Percentiles rank a stretch among this genome's conserved stretches.
Evolutionary conservation across 164 flowering plant species (phyloP).

Genomic region (Kingdonia uniflora): DNA sequence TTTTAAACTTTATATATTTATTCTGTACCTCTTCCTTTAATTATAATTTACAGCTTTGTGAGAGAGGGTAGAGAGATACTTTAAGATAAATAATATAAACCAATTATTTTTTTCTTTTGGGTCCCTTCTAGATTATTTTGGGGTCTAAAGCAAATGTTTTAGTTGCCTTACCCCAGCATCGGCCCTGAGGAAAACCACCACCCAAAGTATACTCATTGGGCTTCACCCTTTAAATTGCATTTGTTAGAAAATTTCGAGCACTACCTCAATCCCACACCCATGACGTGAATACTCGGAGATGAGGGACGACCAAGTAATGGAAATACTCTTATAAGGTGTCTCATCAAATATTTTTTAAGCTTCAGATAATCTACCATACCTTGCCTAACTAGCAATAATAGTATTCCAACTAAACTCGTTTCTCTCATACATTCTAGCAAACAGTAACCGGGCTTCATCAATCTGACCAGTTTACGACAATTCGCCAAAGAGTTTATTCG

Average conservation of each 20-base stretch:
- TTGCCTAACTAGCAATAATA: conserved; percentile 56
- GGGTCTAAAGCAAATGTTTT: too few species aligned
- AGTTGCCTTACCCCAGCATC: too few species aligned
- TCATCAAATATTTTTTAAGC: conserved; percentile 43
- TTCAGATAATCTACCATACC: conserved; percentile 42
- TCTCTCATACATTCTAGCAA: conserved; percentile 50
- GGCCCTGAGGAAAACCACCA: too few species aligned
- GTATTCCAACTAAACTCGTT: conserved; percentile 79
- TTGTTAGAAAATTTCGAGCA: conserved; percentile 40
- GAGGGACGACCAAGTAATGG: conserved; percentile 68
- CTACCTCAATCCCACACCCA: conserved; percentile 34
- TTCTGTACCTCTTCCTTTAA: too few species aligned
- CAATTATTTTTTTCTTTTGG: too few species aligned
- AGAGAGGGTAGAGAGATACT: too few species aligned
- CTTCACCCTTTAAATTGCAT: conserved; percentile 60
- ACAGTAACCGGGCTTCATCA: conserved; percentile 68
- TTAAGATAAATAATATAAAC: too few species aligned
- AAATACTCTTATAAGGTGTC: conserved; percentile 32
- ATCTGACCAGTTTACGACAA: conserved; percentile 47
- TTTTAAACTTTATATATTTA: too few species aligned
- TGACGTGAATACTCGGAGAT: conserved; percentile 56
- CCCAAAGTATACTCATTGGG: conserved; percentile 62
- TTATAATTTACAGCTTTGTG: too few species aligned
- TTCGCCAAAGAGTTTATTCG: conserved; percentile 13
- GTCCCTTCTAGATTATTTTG: too few species aligned